Evolutionary conservation across 495 filamentous ascomycete species (phyloP).

Genomic region (Aspergillus indologenus): DNA sequence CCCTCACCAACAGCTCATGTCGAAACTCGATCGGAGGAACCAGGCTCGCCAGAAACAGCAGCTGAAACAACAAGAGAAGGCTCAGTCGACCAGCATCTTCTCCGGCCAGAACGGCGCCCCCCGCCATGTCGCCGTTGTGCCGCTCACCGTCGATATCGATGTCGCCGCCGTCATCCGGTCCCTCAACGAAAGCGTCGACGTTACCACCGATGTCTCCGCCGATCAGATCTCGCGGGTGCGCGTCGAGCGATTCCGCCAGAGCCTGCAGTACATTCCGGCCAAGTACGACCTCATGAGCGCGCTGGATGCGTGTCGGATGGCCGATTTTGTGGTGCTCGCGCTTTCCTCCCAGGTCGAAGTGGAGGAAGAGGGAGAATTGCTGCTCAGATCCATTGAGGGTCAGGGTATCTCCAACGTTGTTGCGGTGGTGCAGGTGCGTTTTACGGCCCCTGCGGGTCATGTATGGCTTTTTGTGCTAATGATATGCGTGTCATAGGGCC

Average conservation of each 20-base stretch:
- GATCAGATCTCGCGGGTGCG: conserved; percentile 59
- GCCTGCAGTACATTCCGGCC: conserved; percentile 74
- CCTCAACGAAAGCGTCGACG: conserved; percentile 76
- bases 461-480: background rate
- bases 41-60: conserved; percentile 83
- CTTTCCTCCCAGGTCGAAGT: conserved; percentile 79
- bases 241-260: conserved; percentile 90
- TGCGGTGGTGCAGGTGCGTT: conserved; percentile 63
- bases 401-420: conserved; percentile 89
- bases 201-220: conserved; percentile 61
- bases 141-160: conserved; percentile 71
- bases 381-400: conserved; percentile 81
- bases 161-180: conserved; percentile 59
- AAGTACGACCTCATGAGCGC: conserved; percentile 67
- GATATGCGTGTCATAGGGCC: conserved; percentile 31
- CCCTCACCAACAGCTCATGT: conserved; percentile 93
- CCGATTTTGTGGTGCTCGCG: conserved; percentile 85
- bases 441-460: background rate
- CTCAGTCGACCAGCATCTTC: conserved; percentile 74
- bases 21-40: conserved; percentile 90
- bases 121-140: conserved; percentile 86
- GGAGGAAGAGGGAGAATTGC: conserved; percentile 73
- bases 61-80: conserved; percentile 75
- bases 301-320: conserved; percentile 81
- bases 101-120: conserved; percentile 80